Conservation (phyloP, 352 stramenopile genomes). For the Globisporangium cederbergense region DNA sequence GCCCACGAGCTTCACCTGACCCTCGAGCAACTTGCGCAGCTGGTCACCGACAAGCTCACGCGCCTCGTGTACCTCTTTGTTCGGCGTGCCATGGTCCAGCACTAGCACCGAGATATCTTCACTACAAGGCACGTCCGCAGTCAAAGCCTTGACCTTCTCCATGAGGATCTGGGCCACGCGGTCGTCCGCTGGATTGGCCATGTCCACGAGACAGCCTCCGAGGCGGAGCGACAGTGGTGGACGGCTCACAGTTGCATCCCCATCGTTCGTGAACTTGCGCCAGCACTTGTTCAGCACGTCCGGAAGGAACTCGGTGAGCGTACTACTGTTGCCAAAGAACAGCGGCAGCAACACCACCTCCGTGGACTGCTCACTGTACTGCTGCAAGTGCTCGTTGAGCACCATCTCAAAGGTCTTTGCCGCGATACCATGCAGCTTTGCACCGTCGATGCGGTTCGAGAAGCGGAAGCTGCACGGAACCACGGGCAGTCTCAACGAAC, state of each 20-base stretch:
- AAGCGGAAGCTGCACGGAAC: constrained; percentile 78
- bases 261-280: constrained; percentile 3
- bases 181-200: constrained; percentile 39
- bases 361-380: constrained; percentile 10
- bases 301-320: constrained; percentile 74
- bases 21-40: constrained; percentile 37
- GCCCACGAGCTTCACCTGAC: constrained; percentile 40
- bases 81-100: constrained; percentile 75
- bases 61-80: constrained; percentile 59
- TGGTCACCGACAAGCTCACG: constrained; percentile 58
- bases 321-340: constrained; percentile 77
- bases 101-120: constrained; percentile 61
- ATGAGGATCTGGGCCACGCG: constrained; percentile 61
- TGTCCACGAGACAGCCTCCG: constrained; percentile 57
- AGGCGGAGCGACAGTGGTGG: constrained; percentile 34
- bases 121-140: constrained; percentile 22
- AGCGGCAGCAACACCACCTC: constrained; percentile 67
- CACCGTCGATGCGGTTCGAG: constrained; percentile 60
- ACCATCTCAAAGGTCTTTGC: constrained; percentile 71
- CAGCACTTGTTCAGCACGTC: constrained; percentile 50
- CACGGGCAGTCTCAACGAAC: constrained; percentile 44
- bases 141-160: constrained; percentile 40
- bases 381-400: constrained; percentile 39
- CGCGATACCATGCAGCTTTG: constrained; percentile 54
- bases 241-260: not conserved